These are phyloP conservation scores for Dendrobium officinale DNA, from an alignment of 106 monocot species.

Conservation along the genomic window DNA sequence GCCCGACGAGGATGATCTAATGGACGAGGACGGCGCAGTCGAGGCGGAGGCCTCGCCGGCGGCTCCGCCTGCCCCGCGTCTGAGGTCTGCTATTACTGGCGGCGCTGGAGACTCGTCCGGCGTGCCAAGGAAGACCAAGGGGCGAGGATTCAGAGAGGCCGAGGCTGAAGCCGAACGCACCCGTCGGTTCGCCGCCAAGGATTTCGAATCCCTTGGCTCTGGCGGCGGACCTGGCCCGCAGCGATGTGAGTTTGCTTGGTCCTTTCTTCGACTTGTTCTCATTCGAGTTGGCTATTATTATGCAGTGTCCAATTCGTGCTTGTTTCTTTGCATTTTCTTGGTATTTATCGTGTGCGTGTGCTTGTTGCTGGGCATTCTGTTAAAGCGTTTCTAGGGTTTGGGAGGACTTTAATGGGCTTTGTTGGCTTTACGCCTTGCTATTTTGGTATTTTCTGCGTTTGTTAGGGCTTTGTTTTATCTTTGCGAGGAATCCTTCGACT, in stretches of 20 bases:
- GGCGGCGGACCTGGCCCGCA: slow-evolving; percentile 70
- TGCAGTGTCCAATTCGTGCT: neutral
- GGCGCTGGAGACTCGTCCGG: slow-evolving; percentile 17
- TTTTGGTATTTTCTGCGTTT: neutral
- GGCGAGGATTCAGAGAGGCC: slow-evolving; percentile 69
- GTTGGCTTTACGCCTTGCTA: neutral
- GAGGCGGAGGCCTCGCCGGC: slow-evolving; percentile 22
- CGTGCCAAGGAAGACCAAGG: slow-evolving; percentile 65
- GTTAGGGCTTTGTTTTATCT: neutral
- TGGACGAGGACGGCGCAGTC: slow-evolving; percentile 72
- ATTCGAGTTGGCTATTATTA: neutral
- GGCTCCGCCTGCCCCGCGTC: slow-evolving; percentile 32
- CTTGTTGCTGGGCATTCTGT: neutral
- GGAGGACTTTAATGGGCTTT: neutral
- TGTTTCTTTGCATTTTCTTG: neutral
- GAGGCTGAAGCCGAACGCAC: slow-evolving; percentile 49
- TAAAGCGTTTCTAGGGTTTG: neutral
- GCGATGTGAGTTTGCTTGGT: slow-evolving; percentile 37
- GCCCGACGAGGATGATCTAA: slow-evolving; percentile 85
- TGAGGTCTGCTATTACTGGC: slow-evolving; percentile 72
- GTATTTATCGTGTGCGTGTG: neutral
- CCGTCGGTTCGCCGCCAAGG: slow-evolving; percentile 38
- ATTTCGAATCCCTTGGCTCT: slow-evolving; percentile 67
- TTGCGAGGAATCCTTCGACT: neutral
- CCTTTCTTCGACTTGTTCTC: neutral